Conservation (phyloP, 352 stramenopile species). For the Phytopythium oedochilum region DNA sequence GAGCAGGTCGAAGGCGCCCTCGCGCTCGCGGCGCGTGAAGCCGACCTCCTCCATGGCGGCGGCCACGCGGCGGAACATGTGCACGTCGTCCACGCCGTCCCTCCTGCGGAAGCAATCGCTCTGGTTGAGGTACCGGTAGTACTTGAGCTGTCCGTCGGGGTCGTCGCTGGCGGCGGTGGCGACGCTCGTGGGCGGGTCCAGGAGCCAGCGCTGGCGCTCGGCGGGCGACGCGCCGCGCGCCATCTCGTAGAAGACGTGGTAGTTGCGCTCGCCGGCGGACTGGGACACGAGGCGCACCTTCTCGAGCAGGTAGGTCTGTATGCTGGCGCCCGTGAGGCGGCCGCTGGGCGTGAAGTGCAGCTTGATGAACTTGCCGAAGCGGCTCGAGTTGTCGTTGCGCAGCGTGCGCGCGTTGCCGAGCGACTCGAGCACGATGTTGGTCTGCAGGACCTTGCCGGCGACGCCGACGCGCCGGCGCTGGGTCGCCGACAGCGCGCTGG, state of each 20-base stretch:
- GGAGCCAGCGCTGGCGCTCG: slow-evolving; percentile 49
- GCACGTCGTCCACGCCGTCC: slow-evolving; percentile 67
- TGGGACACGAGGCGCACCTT: slow-evolving; percentile 89
- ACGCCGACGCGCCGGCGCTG: slow-evolving; percentile 32
- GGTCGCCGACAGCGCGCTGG: slow-evolving; percentile 26
- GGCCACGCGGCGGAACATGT: slow-evolving; percentile 77
- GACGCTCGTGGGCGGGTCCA: slow-evolving; percentile 44
- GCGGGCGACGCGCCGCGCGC: slow-evolving; percentile 44
- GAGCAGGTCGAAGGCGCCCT: slow-evolving; percentile 76
- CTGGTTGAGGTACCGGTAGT: slow-evolving; percentile 85
- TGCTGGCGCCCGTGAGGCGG: slow-evolving; percentile 74
- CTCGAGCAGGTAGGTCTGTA: slow-evolving; percentile 94
- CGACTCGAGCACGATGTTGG: slow-evolving; percentile 87
- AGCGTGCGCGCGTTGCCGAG: slow-evolving; percentile 88
- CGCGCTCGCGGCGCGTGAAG: slow-evolving; percentile 69
- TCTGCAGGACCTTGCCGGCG: slow-evolving; percentile 87
- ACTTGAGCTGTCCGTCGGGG: slow-evolving; percentile 34
- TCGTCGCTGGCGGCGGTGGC: slow-evolving; percentile 20
- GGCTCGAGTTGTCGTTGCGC: slow-evolving; percentile 89
- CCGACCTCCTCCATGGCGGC: slow-evolving; percentile 82
- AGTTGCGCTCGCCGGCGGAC: slow-evolving; percentile 78
- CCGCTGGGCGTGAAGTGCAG: slow-evolving; percentile 79
- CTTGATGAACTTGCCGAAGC: slow-evolving; percentile 92
- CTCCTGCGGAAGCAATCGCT: slow-evolving; percentile 78
- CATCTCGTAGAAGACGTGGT: slow-evolving; percentile 89